Base-by-base conservation (phyloP, 2,329 filamentous ascomycete species). In the Aspergillus pseudoglaucus region DNA sequence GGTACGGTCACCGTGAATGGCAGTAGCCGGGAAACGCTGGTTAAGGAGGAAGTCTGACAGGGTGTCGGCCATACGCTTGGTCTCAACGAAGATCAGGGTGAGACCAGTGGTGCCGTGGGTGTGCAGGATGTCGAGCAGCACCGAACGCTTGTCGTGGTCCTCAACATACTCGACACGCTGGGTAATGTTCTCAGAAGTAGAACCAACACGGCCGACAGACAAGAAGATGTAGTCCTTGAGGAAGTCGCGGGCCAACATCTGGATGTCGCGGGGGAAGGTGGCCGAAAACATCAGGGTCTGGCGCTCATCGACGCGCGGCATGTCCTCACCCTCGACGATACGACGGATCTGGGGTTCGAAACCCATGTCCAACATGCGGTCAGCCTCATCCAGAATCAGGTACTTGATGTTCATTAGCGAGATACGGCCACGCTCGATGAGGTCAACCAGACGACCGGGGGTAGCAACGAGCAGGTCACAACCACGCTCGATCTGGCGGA, bases 331-430 rank as follows among this genome's bases (percentile, higher is more conserved):
- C 75, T 97, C 91, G 41, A 98, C 93, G 64, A 98, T 97, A 63
- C 91, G 88, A 65, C 93, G 90, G 68, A 98, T 98, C 77, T 98
- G 93, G 64, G 93, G 93, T 79, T 98, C 93, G 80, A 98, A 98
- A 93, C 93, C 93, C 93, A 98, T 98, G 81, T 98, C 93, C 80
- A 98, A 81, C 93, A 98, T 98, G 71, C 93, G 93, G 78, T 98
- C 93, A 72, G 93, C 93, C 82, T 98, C 93, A 63, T 98, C 93
- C 47, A 98, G 88, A 62, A 98, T 89, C 53, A 98, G 82, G 70
- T 98, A 98, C 80, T 96, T 97, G 81, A 98, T 98, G 81, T 95
- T 96, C 73, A 85, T 83, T 47, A 98, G 85, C 40, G 93, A 97
- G 70, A 98, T 97, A 67, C 91, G 89, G 66, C 93, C 93, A 79